phyloP scores from a whole-genome alignment of 306 rosid species.

The Macrotyloma uniflorum region DNA sequence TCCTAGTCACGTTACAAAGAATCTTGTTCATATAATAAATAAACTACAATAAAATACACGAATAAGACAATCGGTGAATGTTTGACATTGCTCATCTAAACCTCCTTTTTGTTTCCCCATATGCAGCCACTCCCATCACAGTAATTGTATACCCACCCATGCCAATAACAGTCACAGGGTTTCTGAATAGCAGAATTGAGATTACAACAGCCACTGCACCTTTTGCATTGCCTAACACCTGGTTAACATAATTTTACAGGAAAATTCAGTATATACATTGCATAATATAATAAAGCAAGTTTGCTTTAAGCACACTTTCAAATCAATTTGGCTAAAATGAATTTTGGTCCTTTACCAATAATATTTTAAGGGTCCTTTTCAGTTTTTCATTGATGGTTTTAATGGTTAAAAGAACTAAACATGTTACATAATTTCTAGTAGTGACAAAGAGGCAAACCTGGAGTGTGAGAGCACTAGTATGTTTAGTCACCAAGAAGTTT shows the following conservation, averaged over 20 bases:
- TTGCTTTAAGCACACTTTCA: too few relatives aligned
- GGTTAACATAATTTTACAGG: slow-evolving; percentile 30
- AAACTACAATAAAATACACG: slow-evolving; percentile 41
- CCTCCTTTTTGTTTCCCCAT: slow-evolving; percentile 94
- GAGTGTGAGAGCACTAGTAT: slow-evolving; percentile 93
- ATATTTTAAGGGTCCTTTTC: not conserved
- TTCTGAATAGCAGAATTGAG: slow-evolving; percentile 92
- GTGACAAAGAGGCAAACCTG: slow-evolving; percentile 61
- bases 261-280: not conserved
- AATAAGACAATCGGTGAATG: slow-evolving; percentile 21
- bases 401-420: not conserved
- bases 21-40: slow-evolving; percentile 36
- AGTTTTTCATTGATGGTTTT: not conserved
- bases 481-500: slow-evolving; percentile 97
- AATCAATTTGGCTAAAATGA: too few relatives aligned
- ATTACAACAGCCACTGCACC: slow-evolving; percentile 98
- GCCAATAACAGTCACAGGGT: slow-evolving; percentile 87
- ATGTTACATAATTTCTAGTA: slow-evolving; percentile 15
- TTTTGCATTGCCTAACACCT: slow-evolving; percentile 97
- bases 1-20: slow-evolving; percentile 44
- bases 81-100: slow-evolving; percentile 58
- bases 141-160: slow-evolving; percentile 86
- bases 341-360: too few relatives aligned
- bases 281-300: slow-evolving; percentile 4
- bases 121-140: slow-evolving; percentile 78